A percentile compares a stretch with the other conserved stretches of the same genome.
Conservation (phyloP, 164 flowering plant species). For the Pachysandra terminalis region DNA sequence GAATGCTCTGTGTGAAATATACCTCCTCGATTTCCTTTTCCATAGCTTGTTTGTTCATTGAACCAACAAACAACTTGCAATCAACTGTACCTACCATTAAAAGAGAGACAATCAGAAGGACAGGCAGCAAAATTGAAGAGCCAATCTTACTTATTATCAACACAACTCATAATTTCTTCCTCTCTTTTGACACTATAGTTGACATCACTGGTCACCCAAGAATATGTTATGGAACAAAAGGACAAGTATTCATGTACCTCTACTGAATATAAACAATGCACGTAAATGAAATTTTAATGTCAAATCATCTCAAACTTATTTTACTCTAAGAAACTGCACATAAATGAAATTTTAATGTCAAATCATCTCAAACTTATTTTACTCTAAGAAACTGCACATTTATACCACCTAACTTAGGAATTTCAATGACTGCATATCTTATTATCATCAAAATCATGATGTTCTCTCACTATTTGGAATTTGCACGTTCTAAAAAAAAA, state of each 20-base stretch:
- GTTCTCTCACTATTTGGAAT: background rate
- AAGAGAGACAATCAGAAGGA: slow-evolving; percentile 3
- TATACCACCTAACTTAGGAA: too few species aligned
- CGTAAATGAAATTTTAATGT: too few species aligned
- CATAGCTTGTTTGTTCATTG: slow-evolving; percentile 82
- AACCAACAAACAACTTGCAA: slow-evolving; percentile 92
- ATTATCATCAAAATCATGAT: background rate
- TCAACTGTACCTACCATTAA: slow-evolving; percentile 71
- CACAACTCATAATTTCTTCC: background rate
- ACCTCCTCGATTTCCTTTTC: slow-evolving; percentile 93
- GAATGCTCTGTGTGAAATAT: slow-evolving; percentile 15
- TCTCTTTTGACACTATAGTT: too few species aligned
- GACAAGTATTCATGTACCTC: too few species aligned
- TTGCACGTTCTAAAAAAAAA: background rate
- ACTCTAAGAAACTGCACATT: too few species aligned
- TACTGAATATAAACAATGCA: too few species aligned
- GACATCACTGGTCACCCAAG: background rate
- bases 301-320: too few species aligned
- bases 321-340: too few species aligned
- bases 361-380: too few species aligned
- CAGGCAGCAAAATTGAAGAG: background rate
- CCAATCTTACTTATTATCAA: background rate
- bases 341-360: too few species aligned
- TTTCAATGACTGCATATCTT: too few species aligned
- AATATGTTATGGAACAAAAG: too few species aligned